Evolutionary conservation across 768 basidiomycete species (phyloP), one percentile per base, ranked within the genome.

Genomic region (Ramaria rubella): DNA sequence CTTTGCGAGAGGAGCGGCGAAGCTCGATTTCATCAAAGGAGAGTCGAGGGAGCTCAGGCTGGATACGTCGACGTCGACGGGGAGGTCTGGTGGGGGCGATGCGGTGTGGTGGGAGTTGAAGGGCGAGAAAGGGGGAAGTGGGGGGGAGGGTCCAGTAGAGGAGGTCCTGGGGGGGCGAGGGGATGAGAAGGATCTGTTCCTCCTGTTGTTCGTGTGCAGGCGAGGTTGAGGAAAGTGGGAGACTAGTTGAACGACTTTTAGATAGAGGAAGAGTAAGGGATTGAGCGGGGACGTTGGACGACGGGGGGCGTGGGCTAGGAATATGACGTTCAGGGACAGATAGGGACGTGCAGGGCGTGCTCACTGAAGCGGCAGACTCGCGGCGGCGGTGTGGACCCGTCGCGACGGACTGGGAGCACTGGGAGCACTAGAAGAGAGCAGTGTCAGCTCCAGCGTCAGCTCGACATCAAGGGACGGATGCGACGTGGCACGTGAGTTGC

Each of bases 111-210:
- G 54, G 19, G 19, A 21, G 27, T 45, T 48, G n/a, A 45, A 40
- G 43, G 23, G 54, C 15, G 24, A 55, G 49, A 6, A 40, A 29
- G 5, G 54, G 38, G 26, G 54, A 55, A 6, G 49, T 19, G 5
- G 54, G 54, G 6, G 44, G 54, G 26, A 48, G 44, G 12, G 43
- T 27, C 43, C 44, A 55, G 12, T 24, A 51, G 24, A 51, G 49
- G 4, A 51, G 49, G 23, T 24, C 26, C 15, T 8, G 15, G 6
- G 45, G 8, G 45, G 21, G 19, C 5, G 45, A 5, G 14, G 27
- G 45, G 14, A 24, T 24, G 27, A 48, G 4, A 24, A 48, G 45
- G 8, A 48, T 24, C 27, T 48, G 45, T n/a, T n/a, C n/a, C 6
- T 5, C 38, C 5, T 24, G 4, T 24, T 8, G 15, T 9, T 48